Base-by-base conservation (phyloP, 257 asterid species). In the Nicotiana attenuata region DNA sequence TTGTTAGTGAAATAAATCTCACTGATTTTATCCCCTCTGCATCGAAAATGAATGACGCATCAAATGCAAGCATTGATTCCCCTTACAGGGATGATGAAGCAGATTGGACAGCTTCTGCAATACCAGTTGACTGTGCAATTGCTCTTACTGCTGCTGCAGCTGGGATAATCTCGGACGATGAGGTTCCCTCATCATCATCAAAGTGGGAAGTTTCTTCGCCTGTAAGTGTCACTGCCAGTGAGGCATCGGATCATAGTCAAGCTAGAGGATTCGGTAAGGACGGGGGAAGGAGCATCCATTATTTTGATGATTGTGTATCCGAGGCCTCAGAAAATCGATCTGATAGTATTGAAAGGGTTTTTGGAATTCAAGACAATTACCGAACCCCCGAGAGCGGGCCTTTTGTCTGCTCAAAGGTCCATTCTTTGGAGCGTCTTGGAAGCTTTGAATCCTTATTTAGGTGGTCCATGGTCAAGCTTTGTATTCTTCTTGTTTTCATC, bases 101-200 rank as follows among this genome's bases (percentile, higher is more conserved):
- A 66, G 96, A 90, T 80, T 87, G 94, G 96, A 89, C 89, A 89
- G 88, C 92, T 83, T 89, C 93, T 31, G 94, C 97, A 79, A 91
- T 91, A 81, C 93, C 97, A 6, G 85, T 89, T 82, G 95, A 90
- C 81, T 82, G 88, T 85, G 95, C 93, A 78, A 81, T 84, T 19
- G 86, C 93, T 78, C 91, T 91, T 65, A 89, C 97, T 73, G 93
- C 97, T 19, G 95, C 97, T 24, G 97, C 98, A 29, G 97, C 97
- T 63, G 94, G 96, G 82, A 90, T 92, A 61, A 87, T 91, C 88
- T 85, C 92, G 59, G 94, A 92, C 47, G 93, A 91, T 83, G 93
- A 90, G 84, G 87, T 87, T 56, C 82, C 92, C 28, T 84, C 84
- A 77, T 80, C 88, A 56, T 90, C 92, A 50, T 87, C 89, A 53